phyloP scores from a whole-genome alignment of 495 filamentous ascomycete genomes.

The Podospora pseudocomata region DNA sequence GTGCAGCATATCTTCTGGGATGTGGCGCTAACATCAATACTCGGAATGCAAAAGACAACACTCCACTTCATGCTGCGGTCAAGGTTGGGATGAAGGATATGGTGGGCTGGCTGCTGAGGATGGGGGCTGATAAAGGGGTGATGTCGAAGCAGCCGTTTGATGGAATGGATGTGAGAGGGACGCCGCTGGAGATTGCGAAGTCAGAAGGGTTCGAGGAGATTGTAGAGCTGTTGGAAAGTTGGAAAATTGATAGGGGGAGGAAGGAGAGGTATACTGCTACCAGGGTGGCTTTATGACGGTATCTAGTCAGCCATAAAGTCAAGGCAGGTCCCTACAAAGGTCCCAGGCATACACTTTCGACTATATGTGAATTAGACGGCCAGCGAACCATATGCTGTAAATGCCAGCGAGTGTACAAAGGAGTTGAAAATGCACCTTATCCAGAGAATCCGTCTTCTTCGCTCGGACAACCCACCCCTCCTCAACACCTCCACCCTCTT shows the following conservation, averaged over 20 bases:
- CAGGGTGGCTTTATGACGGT: background rate
- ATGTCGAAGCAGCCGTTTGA: constrained; percentile 5
- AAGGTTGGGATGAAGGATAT: constrained; percentile 13
- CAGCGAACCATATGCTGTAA: too few species aligned
- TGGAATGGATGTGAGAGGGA: constrained; percentile 10
- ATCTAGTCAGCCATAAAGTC: too few species aligned
- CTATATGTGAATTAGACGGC: too few species aligned
- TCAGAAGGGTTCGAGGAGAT: background rate
- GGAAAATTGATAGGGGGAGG: background rate
- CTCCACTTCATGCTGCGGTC: constrained; percentile 17
- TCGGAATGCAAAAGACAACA: constrained; percentile 9
- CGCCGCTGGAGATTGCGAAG: constrained; percentile 17
- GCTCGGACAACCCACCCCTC: too few species aligned
- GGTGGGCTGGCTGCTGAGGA: constrained; percentile 19
- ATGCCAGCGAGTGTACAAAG: too few species aligned
- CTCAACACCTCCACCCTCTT: too few species aligned
- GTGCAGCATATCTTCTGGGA: constrained; percentile 12
- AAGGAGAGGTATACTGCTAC: background rate
- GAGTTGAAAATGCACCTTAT: too few species aligned
- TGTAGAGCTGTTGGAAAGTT: background rate
- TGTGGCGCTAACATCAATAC: constrained; percentile 15
- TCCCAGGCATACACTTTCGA: too few species aligned
- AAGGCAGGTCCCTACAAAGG: too few species aligned
- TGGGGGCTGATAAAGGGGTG: constrained; percentile 14
- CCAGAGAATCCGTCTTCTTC: too few species aligned